Percentiles rank a stretch among this genome's conserved stretches.
phyloP scores from a whole-genome alignment of 352 stramenopile species.

The Saprolegnia parasitica region DNA sequence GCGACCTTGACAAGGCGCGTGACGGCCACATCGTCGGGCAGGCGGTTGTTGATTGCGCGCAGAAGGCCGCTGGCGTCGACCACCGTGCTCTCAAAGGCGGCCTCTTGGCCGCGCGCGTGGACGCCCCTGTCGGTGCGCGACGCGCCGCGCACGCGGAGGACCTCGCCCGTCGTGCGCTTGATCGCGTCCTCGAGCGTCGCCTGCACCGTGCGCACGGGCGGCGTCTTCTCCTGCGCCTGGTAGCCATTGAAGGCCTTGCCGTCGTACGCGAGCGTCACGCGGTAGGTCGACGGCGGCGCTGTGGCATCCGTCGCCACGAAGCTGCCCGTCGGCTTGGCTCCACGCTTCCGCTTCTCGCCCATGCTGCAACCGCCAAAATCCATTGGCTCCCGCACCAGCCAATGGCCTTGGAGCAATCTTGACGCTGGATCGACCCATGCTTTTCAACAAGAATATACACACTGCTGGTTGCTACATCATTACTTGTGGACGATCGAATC shows the following conservation, averaged over 20 bases:
- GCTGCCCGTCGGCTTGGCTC: not conserved
- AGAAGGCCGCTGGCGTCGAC: constrained; percentile 43
- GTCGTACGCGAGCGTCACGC: constrained; percentile 51
- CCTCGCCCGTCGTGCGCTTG: constrained; percentile 59
- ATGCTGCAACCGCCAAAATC: constrained; percentile 4
- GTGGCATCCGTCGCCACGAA: not conserved
- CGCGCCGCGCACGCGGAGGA: constrained; percentile 74
- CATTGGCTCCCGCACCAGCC: not conserved
- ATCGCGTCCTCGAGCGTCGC: constrained; percentile 67
- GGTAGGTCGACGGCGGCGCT: constrained; percentile 27
- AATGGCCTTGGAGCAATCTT: not conserved
- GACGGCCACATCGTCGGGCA: constrained; percentile 47
- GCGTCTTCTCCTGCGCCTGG: constrained; percentile 65
- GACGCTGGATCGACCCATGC: no score
- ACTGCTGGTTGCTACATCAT: no score
- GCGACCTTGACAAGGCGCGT: constrained; percentile 23
- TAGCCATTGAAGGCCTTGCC: constrained; percentile 71
- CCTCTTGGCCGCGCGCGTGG: constrained; percentile 85
- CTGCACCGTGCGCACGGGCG: constrained; percentile 55
- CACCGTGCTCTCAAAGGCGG: constrained; percentile 84
- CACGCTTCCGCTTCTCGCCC: not conserved
- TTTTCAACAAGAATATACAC: no score
- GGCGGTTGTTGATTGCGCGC: constrained; percentile 65
- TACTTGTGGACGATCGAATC: no score
- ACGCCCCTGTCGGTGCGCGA: constrained; percentile 91